Evolutionary conservation across 257 asterid genomes (phyloP).

Genomic region (Jacaranda copaia): DNA sequence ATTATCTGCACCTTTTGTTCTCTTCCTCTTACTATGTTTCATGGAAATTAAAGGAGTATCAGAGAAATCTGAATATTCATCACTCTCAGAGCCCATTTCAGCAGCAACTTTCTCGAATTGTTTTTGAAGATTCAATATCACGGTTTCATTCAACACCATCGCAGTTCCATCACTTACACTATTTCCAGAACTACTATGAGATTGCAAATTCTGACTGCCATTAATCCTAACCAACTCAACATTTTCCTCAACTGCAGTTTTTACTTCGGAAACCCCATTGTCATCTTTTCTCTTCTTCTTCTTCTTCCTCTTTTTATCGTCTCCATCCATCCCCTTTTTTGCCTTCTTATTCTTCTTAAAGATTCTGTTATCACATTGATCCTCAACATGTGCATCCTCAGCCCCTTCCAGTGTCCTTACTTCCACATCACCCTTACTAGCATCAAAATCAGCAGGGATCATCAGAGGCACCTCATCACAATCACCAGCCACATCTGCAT

Average conservation of each 20-base stretch:
- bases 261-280: constrained; percentile 36
- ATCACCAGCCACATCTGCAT: constrained; percentile 37
- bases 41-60: constrained; percentile 43
- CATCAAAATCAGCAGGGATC: constrained; percentile 54
- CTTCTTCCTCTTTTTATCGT: constrained; percentile 50
- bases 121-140: constrained; percentile 81
- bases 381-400: constrained; percentile 38
- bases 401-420: constrained; percentile 34
- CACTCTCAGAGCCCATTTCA: constrained; percentile 52
- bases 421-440: constrained; percentile 40
- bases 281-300: constrained; percentile 43
- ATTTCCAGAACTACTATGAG: constrained; percentile 27
- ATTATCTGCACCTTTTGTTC: constrained; percentile 44
- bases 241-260: constrained; percentile 38
- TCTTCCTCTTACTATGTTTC: constrained; percentile 63
- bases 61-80: constrained; percentile 44
- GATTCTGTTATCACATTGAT: constrained; percentile 29
- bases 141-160: constrained; percentile 50
- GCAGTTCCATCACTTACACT: constrained; percentile 38
- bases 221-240: constrained; percentile 22
- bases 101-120: constrained; percentile 91
- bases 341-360: constrained; percentile 63
- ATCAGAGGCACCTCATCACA: constrained; percentile 69
- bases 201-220: constrained; percentile 31
- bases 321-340: constrained; percentile 51